A percentile compares a stretch with the other conserved stretches of the same genome.
These are phyloP conservation scores for Lachancea dasiensis DNA, from an alignment of 805 yeast genomes.

Conservation along the genomic window DNA sequence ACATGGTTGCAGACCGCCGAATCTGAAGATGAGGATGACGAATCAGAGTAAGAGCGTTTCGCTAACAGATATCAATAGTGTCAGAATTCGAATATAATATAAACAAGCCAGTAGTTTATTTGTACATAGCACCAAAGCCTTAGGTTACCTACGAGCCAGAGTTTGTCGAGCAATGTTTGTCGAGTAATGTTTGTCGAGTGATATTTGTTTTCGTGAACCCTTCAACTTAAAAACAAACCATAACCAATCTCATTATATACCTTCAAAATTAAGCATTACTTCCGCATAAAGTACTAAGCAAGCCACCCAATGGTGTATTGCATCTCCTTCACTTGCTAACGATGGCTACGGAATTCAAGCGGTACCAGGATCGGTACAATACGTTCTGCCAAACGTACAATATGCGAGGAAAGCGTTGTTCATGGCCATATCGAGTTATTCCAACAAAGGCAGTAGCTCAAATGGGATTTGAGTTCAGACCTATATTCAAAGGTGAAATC, in stretches of 20 bases:
- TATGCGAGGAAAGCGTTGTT: constrained; percentile 19
- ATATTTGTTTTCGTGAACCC: too few species aligned
- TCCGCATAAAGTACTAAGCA: too few species aligned
- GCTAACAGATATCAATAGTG: not conserved
- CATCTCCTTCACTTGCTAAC: not conserved
- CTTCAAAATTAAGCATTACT: too few species aligned
- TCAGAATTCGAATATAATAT: too few species aligned
- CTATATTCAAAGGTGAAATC: constrained; percentile 12
- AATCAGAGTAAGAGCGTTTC: not conserved
- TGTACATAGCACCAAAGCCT: not conserved
- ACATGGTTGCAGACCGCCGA: constrained; percentile 95
- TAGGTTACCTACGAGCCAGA: not conserved
- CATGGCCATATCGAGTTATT: constrained; percentile 31
- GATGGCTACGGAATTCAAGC: constrained; percentile 4
- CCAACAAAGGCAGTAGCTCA: constrained; percentile 24
- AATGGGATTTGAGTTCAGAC: constrained; percentile 27
- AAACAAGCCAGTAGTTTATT: not conserved
- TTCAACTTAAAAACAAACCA: too few species aligned
- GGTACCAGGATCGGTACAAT: constrained; percentile 13
- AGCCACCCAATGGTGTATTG: too few species aligned
- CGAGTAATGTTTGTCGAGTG: too few species aligned
- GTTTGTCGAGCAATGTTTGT: too few species aligned
- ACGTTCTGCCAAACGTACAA: constrained; percentile 15
- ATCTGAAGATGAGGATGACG: constrained; percentile 66
- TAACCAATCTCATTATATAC: too few species aligned